A percentile compares a stretch with the other conserved stretches of the same genome.
Evolutionary conservation across 148 eudicot species (phyloP).

Genomic region (Cornus controversa): DNA sequence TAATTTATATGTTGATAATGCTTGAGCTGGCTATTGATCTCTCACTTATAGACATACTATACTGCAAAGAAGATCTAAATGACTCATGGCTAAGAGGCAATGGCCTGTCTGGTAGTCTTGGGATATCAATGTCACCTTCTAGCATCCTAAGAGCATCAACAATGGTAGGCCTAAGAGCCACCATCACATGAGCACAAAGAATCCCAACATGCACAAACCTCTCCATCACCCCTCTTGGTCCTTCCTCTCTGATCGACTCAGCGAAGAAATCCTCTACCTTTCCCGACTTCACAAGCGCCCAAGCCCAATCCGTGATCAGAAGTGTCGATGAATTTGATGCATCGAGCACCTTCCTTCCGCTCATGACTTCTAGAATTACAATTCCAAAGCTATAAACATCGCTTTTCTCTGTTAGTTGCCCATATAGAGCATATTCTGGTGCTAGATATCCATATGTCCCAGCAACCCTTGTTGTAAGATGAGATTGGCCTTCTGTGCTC

Average conservation of each 20-base stretch:
- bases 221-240: slow-evolving; percentile 61
- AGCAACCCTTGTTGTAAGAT: slow-evolving; percentile 64
- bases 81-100: slow-evolving; percentile 58
- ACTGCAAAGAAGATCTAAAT: slow-evolving; percentile 29
- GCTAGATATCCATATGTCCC: slow-evolving; percentile 75
- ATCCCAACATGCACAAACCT: slow-evolving; percentile 62
- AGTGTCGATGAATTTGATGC: slow-evolving; percentile 31
- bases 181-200: slow-evolving; percentile 78
- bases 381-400: slow-evolving; percentile 75
- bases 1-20: slow-evolving; percentile 10
- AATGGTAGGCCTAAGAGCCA: slow-evolving; percentile 70
- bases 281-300: slow-evolving; percentile 51
- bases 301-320: slow-evolving; percentile 59
- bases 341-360: slow-evolving; percentile 57
- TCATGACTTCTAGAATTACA: slow-evolving; percentile 57
- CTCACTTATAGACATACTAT: slow-evolving; percentile 24
- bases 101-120: slow-evolving; percentile 50
- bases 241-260: slow-evolving; percentile 35
- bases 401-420: slow-evolving; percentile 64
- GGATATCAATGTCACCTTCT: slow-evolving; percentile 72
- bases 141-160: slow-evolving; percentile 66
- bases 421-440: slow-evolving; percentile 69
- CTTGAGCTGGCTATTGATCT: slow-evolving; percentile 20
- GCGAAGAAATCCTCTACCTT: slow-evolving; percentile 36
- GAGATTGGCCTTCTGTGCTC: slow-evolving; percentile 53